A percentile compares a stretch with the other conserved stretches of the same genome.
These are phyloP conservation scores for Penicillium crustosum DNA, from an alignment of 2,329 filamentous ascomycete genomes.

Conservation along the genomic window DNA sequence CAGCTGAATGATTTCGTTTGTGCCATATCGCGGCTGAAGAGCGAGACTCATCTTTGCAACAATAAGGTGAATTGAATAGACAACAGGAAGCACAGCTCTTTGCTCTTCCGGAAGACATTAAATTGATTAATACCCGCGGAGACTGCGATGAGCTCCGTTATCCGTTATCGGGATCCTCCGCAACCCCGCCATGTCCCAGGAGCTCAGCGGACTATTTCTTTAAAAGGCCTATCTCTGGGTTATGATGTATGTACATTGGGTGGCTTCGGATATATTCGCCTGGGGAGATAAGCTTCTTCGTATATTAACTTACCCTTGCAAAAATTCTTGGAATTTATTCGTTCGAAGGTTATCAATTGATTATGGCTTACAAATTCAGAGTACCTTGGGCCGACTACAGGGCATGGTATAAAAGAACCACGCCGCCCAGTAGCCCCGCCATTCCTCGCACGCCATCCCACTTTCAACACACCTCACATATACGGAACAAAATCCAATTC, in stretches of 20 bases:
- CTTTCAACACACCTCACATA: constrained; percentile 3
- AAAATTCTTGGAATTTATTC: not conserved
- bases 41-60: not conserved
- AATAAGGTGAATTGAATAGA: not conserved
- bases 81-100: not conserved
- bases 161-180: constrained; percentile 20
- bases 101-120: constrained; percentile 6
- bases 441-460: not conserved
- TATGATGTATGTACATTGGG: not conserved
- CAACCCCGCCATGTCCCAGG: constrained; percentile 18
- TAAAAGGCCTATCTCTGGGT: not conserved
- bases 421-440: constrained; percentile 2
- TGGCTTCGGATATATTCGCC: not conserved
- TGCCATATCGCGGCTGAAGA: not conserved
- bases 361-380: not conserved
- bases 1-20: not conserved
- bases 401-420: not conserved
- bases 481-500: not conserved
- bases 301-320: not conserved
- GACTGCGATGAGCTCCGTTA: constrained; percentile 12
- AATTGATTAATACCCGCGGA: not conserved
- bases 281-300: not conserved
- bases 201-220: not conserved
- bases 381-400: too few species aligned
- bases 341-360: not conserved